These are phyloP conservation scores for Mycena alexandri DNA, from an alignment of 768 basidiomycete species.

Conservation along the genomic window DNA sequence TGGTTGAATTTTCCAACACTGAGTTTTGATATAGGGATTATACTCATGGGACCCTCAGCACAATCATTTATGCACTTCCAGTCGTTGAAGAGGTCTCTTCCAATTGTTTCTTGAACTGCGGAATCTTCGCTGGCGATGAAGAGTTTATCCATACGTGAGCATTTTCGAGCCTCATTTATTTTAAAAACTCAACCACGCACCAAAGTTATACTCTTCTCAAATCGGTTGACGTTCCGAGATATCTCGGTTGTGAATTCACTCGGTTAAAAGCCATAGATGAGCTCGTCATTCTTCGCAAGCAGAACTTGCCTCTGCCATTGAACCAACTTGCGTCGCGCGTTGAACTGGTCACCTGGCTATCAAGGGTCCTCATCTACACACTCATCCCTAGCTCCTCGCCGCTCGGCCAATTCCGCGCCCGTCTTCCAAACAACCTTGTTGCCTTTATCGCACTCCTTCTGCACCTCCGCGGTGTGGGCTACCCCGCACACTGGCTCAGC, in stretches of 20 bases:
- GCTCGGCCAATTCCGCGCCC: slow-evolving; percentile 11
- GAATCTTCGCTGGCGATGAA: slow-evolving; percentile 24
- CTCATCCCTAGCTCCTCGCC: slow-evolving; percentile 13
- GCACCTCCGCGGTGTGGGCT: slow-evolving; percentile 21
- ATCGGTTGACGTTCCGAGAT: slow-evolving; percentile 20
- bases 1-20: not conserved
- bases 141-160: slow-evolving; percentile 24
- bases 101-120: slow-evolving; percentile 18
- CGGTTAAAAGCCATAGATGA: slow-evolving; percentile 7
- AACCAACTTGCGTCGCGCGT: slow-evolving; percentile 7
- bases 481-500: slow-evolving; percentile 26
- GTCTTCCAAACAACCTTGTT: slow-evolving; percentile 28
- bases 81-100: slow-evolving; percentile 23
- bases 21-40: slow-evolving; percentile 8
- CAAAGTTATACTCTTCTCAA: slow-evolving; percentile 24
- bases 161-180: not conserved
- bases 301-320: slow-evolving; percentile 8
- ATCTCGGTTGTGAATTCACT: slow-evolving; percentile 18
- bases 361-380: slow-evolving; percentile 19
- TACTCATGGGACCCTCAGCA: slow-evolving; percentile 26
- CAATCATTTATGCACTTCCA: slow-evolving; percentile 15
- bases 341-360: slow-evolving; percentile 26
- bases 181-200: not conserved
- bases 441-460: slow-evolving; percentile 23
- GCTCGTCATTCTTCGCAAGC: slow-evolving; percentile 18